Conservation (phyloP, 345 rosid species). For the Eucalyptus marginata region DNA sequence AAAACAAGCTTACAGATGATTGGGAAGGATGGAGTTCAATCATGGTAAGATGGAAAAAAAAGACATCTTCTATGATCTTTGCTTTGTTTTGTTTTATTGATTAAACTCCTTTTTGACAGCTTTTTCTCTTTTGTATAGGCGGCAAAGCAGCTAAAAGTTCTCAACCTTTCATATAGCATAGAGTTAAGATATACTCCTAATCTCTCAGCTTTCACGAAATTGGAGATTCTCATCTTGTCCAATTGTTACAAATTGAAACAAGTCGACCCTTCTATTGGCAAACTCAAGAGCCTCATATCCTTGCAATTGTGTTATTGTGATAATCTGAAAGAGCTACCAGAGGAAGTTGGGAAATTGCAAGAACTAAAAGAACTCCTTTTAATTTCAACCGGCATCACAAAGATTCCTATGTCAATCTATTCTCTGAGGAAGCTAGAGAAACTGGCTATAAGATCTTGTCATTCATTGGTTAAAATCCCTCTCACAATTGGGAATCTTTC, state of each 20-base stretch:
- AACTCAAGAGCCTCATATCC: neutral
- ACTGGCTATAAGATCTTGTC: no score
- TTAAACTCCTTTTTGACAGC: neutral
- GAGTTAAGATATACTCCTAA: neutral
- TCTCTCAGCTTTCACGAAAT: neutral
- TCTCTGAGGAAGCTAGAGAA: no score
- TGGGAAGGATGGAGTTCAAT: neutral
- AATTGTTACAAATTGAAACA: accelerated
- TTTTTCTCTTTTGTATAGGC: neutral
- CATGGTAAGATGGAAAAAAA: neutral
- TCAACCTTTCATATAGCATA: accelerated
- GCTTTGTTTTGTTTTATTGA: neutral
- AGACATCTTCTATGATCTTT: neutral
- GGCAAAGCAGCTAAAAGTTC: neutral
- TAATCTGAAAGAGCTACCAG: neutral
- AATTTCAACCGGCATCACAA: no score
- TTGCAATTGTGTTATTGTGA: neutral
- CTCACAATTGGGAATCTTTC: no score
- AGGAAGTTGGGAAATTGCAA: neutral
- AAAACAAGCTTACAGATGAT: accelerated
- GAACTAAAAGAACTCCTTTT: neutral
- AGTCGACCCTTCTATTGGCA: neutral
- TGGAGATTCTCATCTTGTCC: neutral
- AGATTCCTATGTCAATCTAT: neutral
- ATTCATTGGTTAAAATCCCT: no score